A percentile compares a stretch with the other conserved stretches of the same genome.
Conservation (phyloP, 2,329 filamentous ascomycete species). For the Macrophomina phaseolina region DNA sequence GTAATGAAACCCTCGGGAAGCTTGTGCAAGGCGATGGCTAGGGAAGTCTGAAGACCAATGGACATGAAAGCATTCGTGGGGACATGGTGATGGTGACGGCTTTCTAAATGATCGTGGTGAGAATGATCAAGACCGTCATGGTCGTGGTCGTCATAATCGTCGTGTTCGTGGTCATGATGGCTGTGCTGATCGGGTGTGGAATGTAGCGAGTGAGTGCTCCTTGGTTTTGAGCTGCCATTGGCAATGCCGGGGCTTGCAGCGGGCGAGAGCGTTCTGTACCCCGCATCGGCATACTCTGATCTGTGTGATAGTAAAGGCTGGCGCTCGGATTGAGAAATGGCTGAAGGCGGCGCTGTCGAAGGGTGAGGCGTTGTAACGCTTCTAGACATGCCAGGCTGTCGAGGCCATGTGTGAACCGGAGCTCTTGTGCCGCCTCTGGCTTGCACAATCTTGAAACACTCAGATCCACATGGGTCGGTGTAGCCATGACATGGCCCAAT, state of each 20-base stretch:
- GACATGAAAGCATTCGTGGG: conserved; percentile 91
- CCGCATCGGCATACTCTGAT: conserved; percentile 6
- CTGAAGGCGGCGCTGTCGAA: not conserved
- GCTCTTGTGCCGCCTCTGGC: conserved; percentile 41
- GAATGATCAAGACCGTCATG: conserved; percentile 20
- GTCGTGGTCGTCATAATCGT: conserved; percentile 30
- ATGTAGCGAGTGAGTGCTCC: conserved; percentile 8
- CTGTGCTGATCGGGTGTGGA: conserved; percentile 25
- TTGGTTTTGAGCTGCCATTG: conserved; percentile 17
- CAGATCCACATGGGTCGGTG: conserved; percentile 65
- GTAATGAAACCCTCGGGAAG: conserved; percentile 88
- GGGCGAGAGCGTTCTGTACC: conserved; percentile 30
- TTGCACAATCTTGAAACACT: conserved; percentile 62
- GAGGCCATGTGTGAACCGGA: conserved; percentile 8
- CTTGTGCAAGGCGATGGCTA: conserved; percentile 95
- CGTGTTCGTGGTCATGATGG: conserved; percentile 24
- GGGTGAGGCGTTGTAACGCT: conserved; percentile 12
- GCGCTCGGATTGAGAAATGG: conserved; percentile 21
- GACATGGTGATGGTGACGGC: conserved; percentile 72
- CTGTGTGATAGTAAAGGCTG: conserved; percentile 39
- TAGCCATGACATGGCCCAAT: conserved; percentile 66
- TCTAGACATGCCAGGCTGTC: conserved; percentile 9
- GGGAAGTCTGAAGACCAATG: conserved; percentile 93
- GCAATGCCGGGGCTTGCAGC: conserved; percentile 26
- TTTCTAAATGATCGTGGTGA: conserved; percentile 30